Evolutionary conservation across 805 yeast species (phyloP), one percentile per base, ranked within the genome.

Genomic region (Teunomyces pallodes): DNA sequence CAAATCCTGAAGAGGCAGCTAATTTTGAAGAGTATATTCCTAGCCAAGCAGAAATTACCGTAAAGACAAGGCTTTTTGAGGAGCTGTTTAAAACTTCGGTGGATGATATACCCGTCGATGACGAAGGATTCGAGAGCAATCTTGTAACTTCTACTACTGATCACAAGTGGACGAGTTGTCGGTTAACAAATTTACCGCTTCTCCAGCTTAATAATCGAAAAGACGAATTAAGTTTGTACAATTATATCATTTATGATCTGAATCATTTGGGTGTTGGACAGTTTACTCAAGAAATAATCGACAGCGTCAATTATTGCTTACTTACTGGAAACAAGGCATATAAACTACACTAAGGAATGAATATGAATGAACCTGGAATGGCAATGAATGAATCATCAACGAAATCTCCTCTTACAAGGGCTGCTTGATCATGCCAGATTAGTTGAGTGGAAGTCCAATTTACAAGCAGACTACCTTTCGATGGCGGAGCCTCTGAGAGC

Each of bases 401-500:
- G 43, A 60, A 63, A 9, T 52, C 52, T 3, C 69, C 71, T 3
- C 40, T 46, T 5, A 64, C 46, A 26, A 66, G 46, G 6, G 43
- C 58, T 28, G 51, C 47, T 2, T 58, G 60, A 30, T 60, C 59
- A 43, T 51, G 59, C 72, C 72, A 70, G 6, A 69, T 59, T 36
- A 69, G 47, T 45, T 70, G 72, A 8, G 67, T 50, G 3, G 62
- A 50, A 28, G 58, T 55, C 74, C 75, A 70, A 43, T 60, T 57
- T 5, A 65, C 53, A 24, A 69, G 55, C 27, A 61, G 53, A 26
- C 58, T 61, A 10, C 49, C 42, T 12, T 49, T 48, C 5, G 52
- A 40, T 4, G 72, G 72, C 1, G 72, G 69, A 3, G 80, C 77
- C 46, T 77, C 82, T 1, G 82, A 67, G 12, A 82, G 65, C 55